phyloP scores from a whole-genome alignment of 225 moss, liverwort and hornwort genomes.

The Pleurozium schreberi region DNA sequence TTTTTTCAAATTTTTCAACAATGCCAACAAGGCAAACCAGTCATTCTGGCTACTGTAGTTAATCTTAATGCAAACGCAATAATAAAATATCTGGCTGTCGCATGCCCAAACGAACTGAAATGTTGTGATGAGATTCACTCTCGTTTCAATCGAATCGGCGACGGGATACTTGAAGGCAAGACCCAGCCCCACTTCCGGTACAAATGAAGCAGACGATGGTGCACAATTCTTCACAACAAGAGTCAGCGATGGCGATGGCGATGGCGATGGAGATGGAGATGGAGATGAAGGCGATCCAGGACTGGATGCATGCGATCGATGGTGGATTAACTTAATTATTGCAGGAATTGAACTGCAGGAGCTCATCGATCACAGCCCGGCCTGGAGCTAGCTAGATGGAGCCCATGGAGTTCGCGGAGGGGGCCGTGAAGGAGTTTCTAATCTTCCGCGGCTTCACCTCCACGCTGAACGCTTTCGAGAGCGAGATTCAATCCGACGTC shows the following conservation, averaged over 20 bases:
- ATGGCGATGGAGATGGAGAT: not conserved
- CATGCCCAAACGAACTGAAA: not conserved
- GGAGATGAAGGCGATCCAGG: not conserved
- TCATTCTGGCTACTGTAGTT: too few relatives aligned
- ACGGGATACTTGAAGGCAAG: not conserved
- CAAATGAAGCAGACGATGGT: not conserved
- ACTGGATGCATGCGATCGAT: not conserved
- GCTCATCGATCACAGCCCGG: not conserved
- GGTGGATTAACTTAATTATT: not conserved
- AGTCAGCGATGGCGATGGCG: not conserved
- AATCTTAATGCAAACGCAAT: not conserved
- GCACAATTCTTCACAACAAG: not conserved
- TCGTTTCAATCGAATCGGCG: not conserved
- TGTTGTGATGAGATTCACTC: not conserved
- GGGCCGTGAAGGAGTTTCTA: conserved; percentile 79
- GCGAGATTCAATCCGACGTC: conserved; percentile 62
- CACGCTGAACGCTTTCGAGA: conserved; percentile 51
- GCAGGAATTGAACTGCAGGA: too few relatives aligned
- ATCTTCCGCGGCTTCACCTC: conserved; percentile 80
- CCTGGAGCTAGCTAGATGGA: conserved; percentile 20
- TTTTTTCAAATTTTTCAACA: not conserved
- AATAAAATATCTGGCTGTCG: not conserved
- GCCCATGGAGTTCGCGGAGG: conserved; percentile 73
- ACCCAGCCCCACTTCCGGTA: not conserved
- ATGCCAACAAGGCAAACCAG: not conserved